phyloP scores from a whole-genome alignment of 2,329 filamentous ascomycete species.

The Dactylella cylindrospora region DNA sequence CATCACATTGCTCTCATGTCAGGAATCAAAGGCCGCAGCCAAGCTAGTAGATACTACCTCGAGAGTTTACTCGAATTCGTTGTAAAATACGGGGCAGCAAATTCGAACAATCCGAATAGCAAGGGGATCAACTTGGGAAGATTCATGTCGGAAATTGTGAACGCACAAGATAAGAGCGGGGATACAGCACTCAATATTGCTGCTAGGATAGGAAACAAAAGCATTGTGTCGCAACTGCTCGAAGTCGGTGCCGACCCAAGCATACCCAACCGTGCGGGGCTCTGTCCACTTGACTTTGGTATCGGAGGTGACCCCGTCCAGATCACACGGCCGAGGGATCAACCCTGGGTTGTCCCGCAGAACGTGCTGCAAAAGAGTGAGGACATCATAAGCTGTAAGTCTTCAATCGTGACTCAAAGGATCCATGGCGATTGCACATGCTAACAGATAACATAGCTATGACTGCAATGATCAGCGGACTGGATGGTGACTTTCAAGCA shows the following conservation, averaged over 20 bases:
- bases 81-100: conserved; percentile 70
- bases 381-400: conserved; percentile 76
- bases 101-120: conserved; percentile 51
- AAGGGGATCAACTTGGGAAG: conserved; percentile 81
- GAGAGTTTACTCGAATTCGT: conserved; percentile 94
- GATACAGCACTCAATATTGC: conserved; percentile 95
- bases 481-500: conserved; percentile 74
- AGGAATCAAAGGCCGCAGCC: conserved; percentile 87
- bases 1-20: conserved; percentile 97
- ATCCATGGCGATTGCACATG: neutral
- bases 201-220: conserved; percentile 85
- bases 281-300: conserved; percentile 90
- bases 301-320: conserved; percentile 69
- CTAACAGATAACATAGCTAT: conserved; percentile 62
- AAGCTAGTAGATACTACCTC: conserved; percentile 91
- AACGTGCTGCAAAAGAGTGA: conserved; percentile 72
- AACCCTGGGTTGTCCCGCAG: conserved; percentile 57
- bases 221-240: conserved; percentile 92
- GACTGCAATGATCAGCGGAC: conserved; percentile 75
- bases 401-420: neutral
- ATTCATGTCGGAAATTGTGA: conserved; percentile 97
- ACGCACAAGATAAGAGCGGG: conserved; percentile 87
- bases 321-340: conserved; percentile 50
- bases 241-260: conserved; percentile 94
- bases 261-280: conserved; percentile 84